Evolutionary conservation across 2,329 filamentous ascomycete species (phyloP).

Genomic region (Hypomyces rosellus): DNA sequence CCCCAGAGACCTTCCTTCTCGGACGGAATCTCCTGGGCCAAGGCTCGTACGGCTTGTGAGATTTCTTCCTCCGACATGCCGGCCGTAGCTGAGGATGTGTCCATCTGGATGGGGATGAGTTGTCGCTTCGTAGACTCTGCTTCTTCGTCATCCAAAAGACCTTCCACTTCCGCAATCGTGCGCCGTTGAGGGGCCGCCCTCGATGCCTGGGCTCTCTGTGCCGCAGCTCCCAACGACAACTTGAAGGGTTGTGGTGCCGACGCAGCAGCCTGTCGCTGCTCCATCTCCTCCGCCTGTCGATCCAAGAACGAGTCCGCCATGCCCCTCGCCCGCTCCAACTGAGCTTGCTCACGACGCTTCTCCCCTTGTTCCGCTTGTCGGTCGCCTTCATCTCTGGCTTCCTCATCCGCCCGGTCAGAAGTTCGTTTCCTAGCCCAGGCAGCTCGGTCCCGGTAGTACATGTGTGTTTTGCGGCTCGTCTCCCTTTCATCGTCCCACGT

Average conservation of each 20-base stretch:
- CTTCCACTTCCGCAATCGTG: slow-evolving; percentile 89
- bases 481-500: slow-evolving; percentile 93
- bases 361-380: slow-evolving; percentile 73
- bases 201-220: slow-evolving; percentile 61
- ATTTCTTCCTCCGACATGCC: slow-evolving; percentile 82
- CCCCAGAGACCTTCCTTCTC: slow-evolving; percentile 82
- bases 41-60: slow-evolving; percentile 68
- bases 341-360: slow-evolving; percentile 58
- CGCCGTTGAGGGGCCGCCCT: slow-evolving; percentile 56
- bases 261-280: slow-evolving; percentile 35
- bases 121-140: slow-evolving; percentile 65
- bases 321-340: slow-evolving; percentile 71
- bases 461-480: slow-evolving; percentile 60
- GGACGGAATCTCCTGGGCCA: slow-evolving; percentile 85
- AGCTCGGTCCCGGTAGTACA: slow-evolving; percentile 83
- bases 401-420: slow-evolving; percentile 66
- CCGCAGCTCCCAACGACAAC: slow-evolving; percentile 82
- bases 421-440: slow-evolving; percentile 79
- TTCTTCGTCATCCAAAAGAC: slow-evolving; percentile 90
- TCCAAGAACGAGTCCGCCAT: slow-evolving; percentile 90
- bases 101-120: slow-evolving; percentile 77
- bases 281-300: slow-evolving; percentile 72
- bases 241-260: slow-evolving; percentile 76
- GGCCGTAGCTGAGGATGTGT: slow-evolving; percentile 54
- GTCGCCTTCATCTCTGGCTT: slow-evolving; percentile 73